Evolutionary conservation across 2,329 filamentous ascomycete species (phyloP).

Genomic region (Neofusicoccum laricinum): DNA sequence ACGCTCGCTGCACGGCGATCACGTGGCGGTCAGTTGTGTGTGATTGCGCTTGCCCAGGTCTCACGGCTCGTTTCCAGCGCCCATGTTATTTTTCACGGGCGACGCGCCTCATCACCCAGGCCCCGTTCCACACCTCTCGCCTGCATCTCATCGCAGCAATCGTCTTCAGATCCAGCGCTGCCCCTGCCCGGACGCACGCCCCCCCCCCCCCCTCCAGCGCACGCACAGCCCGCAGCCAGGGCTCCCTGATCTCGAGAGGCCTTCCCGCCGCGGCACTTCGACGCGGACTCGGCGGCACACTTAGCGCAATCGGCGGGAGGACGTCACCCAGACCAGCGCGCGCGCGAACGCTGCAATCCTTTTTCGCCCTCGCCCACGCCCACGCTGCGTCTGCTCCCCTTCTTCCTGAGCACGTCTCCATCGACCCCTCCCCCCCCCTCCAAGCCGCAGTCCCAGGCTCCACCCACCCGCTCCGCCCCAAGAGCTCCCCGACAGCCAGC

Average conservation of each 20-base stretch:
- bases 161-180: slow-evolving; percentile 5
- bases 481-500: background rate
- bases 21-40: slow-evolving; percentile 7
- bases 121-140: background rate
- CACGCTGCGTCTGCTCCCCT: background rate
- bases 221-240: background rate
- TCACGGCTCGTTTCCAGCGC: background rate
- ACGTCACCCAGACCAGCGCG: slow-evolving; percentile 9
- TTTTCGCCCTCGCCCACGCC: slow-evolving; percentile 11
- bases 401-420: slow-evolving; percentile 7
- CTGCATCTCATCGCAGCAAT: slow-evolving; percentile 9
- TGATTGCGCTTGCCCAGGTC: background rate
- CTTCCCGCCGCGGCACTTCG: slow-evolving; percentile 14
- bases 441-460: slow-evolving; percentile 4
- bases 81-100: slow-evolving; percentile 6
- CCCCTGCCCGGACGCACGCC: background rate
- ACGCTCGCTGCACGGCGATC: slow-evolving; percentile 9
- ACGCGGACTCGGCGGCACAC: slow-evolving; percentile 13
- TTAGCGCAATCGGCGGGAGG: slow-evolving; percentile 10
- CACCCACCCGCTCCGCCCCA: background rate
- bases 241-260: slow-evolving; percentile 12
- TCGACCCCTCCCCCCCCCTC: background rate
- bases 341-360: slow-evolving; percentile 7
- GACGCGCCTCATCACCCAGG: background rate
- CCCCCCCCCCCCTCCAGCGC: background rate